Conservation (phyloP, 2,329 filamentous ascomycete species). For the Lojkania enalia region DNA sequence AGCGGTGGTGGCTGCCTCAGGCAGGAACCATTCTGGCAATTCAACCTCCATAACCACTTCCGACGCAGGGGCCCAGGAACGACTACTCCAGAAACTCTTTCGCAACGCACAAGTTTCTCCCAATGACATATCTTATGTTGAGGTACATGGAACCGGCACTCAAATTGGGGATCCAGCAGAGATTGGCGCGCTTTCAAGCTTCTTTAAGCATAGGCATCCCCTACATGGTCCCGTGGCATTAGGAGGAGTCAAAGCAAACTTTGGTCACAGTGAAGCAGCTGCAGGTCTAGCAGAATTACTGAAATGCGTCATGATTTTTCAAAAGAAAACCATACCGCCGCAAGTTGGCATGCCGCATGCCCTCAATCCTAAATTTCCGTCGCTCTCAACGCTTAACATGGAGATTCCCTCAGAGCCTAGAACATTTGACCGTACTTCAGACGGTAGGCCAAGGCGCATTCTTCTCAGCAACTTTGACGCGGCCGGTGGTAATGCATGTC, state of each 20-base stretch:
- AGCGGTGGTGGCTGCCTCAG: constrained; percentile 32
- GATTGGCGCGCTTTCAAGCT: constrained; percentile 14
- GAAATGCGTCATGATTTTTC: constrained; percentile 37
- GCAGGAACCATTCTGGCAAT: constrained; percentile 46
- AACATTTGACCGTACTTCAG: constrained; percentile 18
- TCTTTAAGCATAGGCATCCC: constrained; percentile 12
- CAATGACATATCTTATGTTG: constrained; percentile 21
- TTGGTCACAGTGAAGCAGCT: constrained; percentile 38
- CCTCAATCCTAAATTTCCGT: constrained; percentile 63
- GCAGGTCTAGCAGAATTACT: constrained; percentile 29
- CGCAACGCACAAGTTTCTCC: constrained; percentile 41
- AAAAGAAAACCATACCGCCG: constrained; percentile 51
- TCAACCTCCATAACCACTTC: constrained; percentile 27
- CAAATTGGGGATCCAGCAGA: constrained; percentile 28
- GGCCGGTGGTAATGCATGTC: constrained; percentile 39
- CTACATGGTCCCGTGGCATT: constrained; percentile 16
- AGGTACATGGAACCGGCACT: constrained; percentile 36
- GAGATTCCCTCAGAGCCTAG: constrained; percentile 55
- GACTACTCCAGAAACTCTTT: constrained; percentile 18
- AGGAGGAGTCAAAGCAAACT: constrained; percentile 31
- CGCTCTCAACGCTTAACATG: constrained; percentile 58
- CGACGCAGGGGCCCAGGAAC: constrained; percentile 15
- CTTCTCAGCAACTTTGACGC: constrained; percentile 51
- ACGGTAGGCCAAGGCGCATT: constrained; percentile 54
- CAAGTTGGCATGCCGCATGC: constrained; percentile 67